Conservation (phyloP, 352 stramenopile species). For the Phytopythium ostracodes region DNA sequence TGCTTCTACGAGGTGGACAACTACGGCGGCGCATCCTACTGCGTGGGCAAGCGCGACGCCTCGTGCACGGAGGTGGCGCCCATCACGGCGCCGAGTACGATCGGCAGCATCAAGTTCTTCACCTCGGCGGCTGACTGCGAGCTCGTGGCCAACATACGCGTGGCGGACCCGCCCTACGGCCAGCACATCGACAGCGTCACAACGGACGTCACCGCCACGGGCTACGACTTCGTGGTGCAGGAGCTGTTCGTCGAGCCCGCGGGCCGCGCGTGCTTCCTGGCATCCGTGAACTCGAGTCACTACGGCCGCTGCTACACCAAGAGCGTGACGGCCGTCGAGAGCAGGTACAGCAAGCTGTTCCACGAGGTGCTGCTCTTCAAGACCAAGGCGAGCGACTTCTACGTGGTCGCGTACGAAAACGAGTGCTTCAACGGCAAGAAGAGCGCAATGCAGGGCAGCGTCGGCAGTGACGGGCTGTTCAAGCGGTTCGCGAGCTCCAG, state of each 20-base stretch:
- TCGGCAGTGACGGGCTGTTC: slow-evolving; percentile 1
- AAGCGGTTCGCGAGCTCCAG: slow-evolving; percentile 32
- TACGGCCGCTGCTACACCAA: slow-evolving; percentile 37
- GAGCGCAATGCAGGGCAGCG: slow-evolving; percentile 3
- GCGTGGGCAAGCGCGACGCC: slow-evolving; percentile 26
- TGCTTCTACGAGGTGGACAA: slow-evolving; percentile 40
- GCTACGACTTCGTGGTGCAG: slow-evolving; percentile 28
- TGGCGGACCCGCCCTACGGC: slow-evolving; percentile 30
- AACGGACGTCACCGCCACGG: slow-evolving; percentile 25
- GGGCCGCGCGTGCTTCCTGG: slow-evolving; percentile 36
- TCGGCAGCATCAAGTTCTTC: slow-evolving; percentile 44
- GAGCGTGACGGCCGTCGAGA: slow-evolving; percentile 18
- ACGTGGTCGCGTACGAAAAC: slow-evolving; percentile 37
- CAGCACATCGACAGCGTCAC: slow-evolving; percentile 29
- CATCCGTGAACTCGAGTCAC: slow-evolving; percentile 7
- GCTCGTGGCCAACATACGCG: slow-evolving; percentile 34
- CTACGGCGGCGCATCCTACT: slow-evolving; percentile 27
- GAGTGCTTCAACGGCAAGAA: slow-evolving; percentile 22
- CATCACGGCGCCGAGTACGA: slow-evolving; percentile 29
- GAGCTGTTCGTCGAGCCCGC: slow-evolving; percentile 45
- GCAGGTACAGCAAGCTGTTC: slow-evolving; percentile 24
- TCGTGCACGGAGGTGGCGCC: slow-evolving; percentile 23
- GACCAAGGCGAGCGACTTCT: slow-evolving; percentile 25
- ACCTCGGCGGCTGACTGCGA: slow-evolving; percentile 16
- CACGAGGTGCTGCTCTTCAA: slow-evolving; percentile 42